Evolutionary conservation across 768 basidiomycete species (phyloP).

Genomic region (Panaeolus papilionaceus): DNA sequence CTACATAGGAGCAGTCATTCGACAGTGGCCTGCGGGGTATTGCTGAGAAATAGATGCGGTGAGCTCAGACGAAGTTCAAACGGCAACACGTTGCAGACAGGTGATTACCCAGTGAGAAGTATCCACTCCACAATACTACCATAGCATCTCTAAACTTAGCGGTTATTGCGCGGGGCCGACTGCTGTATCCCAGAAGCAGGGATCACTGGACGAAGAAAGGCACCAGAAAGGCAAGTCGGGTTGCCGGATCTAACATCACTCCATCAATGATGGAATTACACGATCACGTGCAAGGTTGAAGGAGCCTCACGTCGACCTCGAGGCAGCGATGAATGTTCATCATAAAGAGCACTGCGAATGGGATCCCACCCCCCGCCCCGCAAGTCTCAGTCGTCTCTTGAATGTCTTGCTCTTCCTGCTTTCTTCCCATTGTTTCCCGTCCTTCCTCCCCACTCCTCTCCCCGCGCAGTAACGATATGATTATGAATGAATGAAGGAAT

Average conservation of each 20-base stretch:
- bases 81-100: too few species aligned
- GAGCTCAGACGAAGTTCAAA: too few species aligned
- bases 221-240: neutral
- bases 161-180: neutral
- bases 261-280: slow-evolving; percentile 1
- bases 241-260: neutral
- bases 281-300: slow-evolving; percentile 1
- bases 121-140: too few species aligned
- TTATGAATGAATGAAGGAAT: neutral
- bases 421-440: neutral
- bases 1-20: too few species aligned
- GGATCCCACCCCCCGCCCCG: neutral
- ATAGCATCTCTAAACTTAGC: neutral
- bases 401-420: neutral
- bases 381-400: neutral
- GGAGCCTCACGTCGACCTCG: neutral
- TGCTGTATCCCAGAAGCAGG: neutral
- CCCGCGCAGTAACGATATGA: neutral
- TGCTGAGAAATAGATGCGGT: too few species aligned
- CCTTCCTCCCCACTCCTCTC: neutral
- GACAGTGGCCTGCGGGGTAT: too few species aligned
- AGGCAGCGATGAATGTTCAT: slow-evolving; percentile 13
- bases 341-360: neutral
- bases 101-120: too few species aligned
- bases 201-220: too few species aligned